Conservation (phyloP, 768 basidiomycete species). For the Gloeostereum incarnatum region DNA sequence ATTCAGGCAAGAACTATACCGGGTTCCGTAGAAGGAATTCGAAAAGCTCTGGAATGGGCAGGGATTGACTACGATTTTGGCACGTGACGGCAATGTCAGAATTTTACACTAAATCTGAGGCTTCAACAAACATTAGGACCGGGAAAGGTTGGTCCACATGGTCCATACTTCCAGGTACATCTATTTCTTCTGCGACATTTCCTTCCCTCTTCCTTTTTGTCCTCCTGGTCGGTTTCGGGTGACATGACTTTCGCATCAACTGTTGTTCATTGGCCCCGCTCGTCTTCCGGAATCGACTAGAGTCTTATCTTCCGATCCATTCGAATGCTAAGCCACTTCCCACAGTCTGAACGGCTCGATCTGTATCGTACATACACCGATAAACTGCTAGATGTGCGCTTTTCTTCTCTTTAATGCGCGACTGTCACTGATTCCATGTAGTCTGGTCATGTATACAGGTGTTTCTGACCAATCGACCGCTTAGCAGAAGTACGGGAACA, state of each 20-base stretch:
- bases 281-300: no score
- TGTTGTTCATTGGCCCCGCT: no score
- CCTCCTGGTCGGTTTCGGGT: no score
- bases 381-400: conserved; percentile 68
- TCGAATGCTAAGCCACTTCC: conserved; percentile 4
- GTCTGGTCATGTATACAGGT: conserved; percentile 88
- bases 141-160: conserved; percentile 62
- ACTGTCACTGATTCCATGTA: conserved; percentile 18
- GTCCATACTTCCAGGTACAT: conserved; percentile 91
- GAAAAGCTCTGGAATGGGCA: conserved; percentile 78
- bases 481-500: conserved; percentile 60
- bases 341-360: conserved; percentile 81
- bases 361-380: conserved; percentile 70
- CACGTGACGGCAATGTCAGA: no score
- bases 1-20: conserved; percentile 75
- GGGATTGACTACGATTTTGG: conserved; percentile 90
- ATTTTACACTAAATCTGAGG: background rate
- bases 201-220: no score
- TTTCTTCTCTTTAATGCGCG: background rate
- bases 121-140: conserved; percentile 45
- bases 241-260: no score
- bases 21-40: conserved; percentile 77
- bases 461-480: conserved; percentile 80
- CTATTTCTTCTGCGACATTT: no score
- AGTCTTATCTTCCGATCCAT: background rate